Conservation (phyloP, 2,329 filamentous ascomycete genomes). For the Fusarium subtropicale region DNA sequence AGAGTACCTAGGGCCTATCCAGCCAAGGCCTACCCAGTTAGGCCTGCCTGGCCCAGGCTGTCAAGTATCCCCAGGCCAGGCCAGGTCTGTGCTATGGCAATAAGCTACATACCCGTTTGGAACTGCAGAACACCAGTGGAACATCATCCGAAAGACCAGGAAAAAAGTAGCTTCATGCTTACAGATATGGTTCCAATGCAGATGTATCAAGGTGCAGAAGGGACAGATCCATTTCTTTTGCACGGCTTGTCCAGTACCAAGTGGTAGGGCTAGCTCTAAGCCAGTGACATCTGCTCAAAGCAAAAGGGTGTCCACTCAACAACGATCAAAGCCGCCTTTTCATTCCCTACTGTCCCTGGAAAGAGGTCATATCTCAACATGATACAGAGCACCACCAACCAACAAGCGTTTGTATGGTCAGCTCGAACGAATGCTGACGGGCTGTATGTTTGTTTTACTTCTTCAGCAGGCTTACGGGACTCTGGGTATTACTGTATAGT, state of each 20-base stretch:
- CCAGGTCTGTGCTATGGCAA: background rate
- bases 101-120: slow-evolving; percentile 11
- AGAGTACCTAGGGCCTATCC: background rate
- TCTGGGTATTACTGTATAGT: slow-evolving; percentile 10
- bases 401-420: slow-evolving; percentile 11
- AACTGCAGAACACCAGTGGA: slow-evolving; percentile 38
- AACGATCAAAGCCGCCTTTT: slow-evolving; percentile 34
- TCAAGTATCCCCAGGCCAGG: background rate
- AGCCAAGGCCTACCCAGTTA: background rate
- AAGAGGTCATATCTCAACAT: slow-evolving; percentile 30
- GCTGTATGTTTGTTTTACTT: slow-evolving; percentile 9
- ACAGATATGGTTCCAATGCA: slow-evolving; percentile 18
- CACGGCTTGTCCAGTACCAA: slow-evolving; percentile 12
- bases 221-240: slow-evolving; percentile 26
- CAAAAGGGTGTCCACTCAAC: slow-evolving; percentile 32
- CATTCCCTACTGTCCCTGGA: slow-evolving; percentile 18
- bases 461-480: slow-evolving; percentile 39
- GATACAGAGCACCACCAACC: slow-evolving; percentile 25
- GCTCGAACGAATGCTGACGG: slow-evolving; percentile 14
- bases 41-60: background rate
- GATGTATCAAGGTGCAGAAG: slow-evolving; percentile 11
- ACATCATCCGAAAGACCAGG: slow-evolving; percentile 32
- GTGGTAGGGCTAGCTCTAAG: slow-evolving; percentile 23
- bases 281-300: slow-evolving; percentile 14
- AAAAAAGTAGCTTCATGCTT: slow-evolving; percentile 31